A percentile compares a stretch with the other conserved stretches of the same genome.
These are phyloP conservation scores for Fusarium camptoceras DNA, from an alignment of 2,329 filamentous ascomycete species.

Conservation along the genomic window DNA sequence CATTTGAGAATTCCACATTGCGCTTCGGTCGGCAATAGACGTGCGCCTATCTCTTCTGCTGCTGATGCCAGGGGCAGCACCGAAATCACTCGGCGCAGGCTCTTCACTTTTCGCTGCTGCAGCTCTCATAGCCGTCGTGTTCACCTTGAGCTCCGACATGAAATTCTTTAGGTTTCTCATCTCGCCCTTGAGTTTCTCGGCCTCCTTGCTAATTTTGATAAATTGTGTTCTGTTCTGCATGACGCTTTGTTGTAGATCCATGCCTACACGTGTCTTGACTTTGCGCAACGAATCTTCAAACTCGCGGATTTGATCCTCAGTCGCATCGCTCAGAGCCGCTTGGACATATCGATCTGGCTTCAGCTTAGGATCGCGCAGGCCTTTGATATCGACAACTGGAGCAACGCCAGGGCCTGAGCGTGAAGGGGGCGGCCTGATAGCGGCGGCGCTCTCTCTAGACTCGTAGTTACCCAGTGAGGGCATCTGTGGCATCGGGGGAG, in stretches of 20 bases:
- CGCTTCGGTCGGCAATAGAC: constrained; percentile 80
- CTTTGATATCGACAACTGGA: constrained; percentile 79
- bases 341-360: constrained; percentile 83
- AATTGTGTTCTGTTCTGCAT: constrained; percentile 98
- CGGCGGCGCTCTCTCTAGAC: constrained; percentile 53
- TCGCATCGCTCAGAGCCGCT: constrained; percentile 81
- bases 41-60: constrained; percentile 87
- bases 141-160: constrained; percentile 91
- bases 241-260: constrained; percentile 92
- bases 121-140: constrained; percentile 73
- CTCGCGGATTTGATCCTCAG: constrained; percentile 85
- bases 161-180: constrained; percentile 91
- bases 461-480: constrained; percentile 71
- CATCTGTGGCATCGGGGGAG: constrained; percentile 78
- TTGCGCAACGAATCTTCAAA: constrained; percentile 82
- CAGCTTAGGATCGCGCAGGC: constrained; percentile 82
- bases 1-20: constrained; percentile 76
- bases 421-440: constrained; percentile 64
- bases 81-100: constrained; percentile 63
- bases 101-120: constrained; percentile 66
- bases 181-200: constrained; percentile 95
- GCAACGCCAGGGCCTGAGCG: constrained; percentile 61
- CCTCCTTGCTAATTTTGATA: constrained; percentile 99
- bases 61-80: constrained; percentile 58
- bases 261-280: constrained; percentile 80